A percentile compares a stretch with the other conserved stretches of the same genome.
phyloP scores from a whole-genome alignment of 345 rosid genomes.

The Anacardium occidentale region DNA sequence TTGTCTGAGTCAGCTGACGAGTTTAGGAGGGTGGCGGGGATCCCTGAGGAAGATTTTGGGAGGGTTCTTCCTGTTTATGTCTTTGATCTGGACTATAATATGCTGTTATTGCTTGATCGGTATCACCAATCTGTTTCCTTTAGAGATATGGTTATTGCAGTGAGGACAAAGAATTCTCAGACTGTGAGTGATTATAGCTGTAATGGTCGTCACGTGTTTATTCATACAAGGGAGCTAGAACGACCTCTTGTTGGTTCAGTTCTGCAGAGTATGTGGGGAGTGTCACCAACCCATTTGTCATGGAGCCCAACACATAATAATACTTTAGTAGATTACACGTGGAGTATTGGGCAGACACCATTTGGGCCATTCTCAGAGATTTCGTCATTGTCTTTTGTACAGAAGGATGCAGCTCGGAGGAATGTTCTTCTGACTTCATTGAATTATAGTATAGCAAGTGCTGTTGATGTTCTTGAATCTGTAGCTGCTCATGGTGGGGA shows the following conservation, averaged over 20 bases:
- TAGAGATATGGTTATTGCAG: conserved; percentile 91
- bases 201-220: conserved; percentile 87
- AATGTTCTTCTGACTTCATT: conserved; percentile 70
- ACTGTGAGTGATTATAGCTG: conserved; percentile 94
- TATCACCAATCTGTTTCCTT: conserved; percentile 90
- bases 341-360: conserved; percentile 98
- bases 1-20: conserved; percentile 80
- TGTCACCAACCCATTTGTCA: conserved; percentile 78
- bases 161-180: conserved; percentile 79
- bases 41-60: conserved; percentile 71
- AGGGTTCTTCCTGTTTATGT: conserved; percentile 90
- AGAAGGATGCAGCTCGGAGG: conserved; percentile 92
- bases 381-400: conserved; percentile 77
- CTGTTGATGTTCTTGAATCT: conserved; percentile 71
- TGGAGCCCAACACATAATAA: conserved; percentile 87
- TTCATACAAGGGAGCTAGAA: conserved; percentile 75
- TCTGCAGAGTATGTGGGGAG: conserved; percentile 99
- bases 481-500: conserved; percentile 83
- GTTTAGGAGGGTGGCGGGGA: conserved; percentile 65
- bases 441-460: conserved; percentile 79
- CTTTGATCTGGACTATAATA: conserved; percentile 76
- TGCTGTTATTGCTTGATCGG: conserved; percentile 74
- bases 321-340: conserved; percentile 87
- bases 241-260: conserved; percentile 88
- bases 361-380: conserved; percentile 94